Base-by-base conservation (phyloP, 805 yeast species). In the Candida nanaspora region DNA sequence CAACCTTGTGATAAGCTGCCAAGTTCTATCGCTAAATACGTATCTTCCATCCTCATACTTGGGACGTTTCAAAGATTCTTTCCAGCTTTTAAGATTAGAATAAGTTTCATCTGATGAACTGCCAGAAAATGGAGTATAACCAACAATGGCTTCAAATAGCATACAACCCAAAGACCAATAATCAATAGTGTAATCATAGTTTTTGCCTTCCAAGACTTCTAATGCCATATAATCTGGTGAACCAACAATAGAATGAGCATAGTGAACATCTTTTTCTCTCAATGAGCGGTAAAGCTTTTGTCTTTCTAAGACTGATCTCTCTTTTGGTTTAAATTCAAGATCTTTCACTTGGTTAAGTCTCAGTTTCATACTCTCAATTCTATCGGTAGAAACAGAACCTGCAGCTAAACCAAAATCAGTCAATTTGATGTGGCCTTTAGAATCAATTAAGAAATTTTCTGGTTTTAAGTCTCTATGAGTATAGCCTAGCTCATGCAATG, bases 191-290 rank as follows among this genome's bases (percentile, higher is more conserved):
- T 82, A 89, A 58, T 93, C 96, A 61, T 93, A 93, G 43, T 81
- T 79, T 56, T 83, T 84, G 7, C 98, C 98, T 62, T 87, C 95
- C 40, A 93, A 74, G 11, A 93, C 98, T 62, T 93, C 99, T 38
- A 93, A 70, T 1, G 99, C 98, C 99, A 93, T 93, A 59, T 93
- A 93, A 62, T 93, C 99, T 1, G 99, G 99, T 5, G 95, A 85
- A 1, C 99, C 99, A 14, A 93, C 99, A 51, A 91, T 86, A 1
- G 97, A 87, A 53, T 86, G 86, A 15, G 99, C 98, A 55, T 84
- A 82, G 52, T 85, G 87, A 44, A 86, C 74, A 52, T 88, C 95
- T 28, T 74, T 74, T 44, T 78, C 82, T 49, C 95, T 77, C 41
- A 82, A 60, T n/a, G 82, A 79, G 46, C 86, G 79, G 63, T 89